Base-by-base conservation (phyloP, 2,329 filamentous ascomycete species). In the Fusarium musae region DNA sequence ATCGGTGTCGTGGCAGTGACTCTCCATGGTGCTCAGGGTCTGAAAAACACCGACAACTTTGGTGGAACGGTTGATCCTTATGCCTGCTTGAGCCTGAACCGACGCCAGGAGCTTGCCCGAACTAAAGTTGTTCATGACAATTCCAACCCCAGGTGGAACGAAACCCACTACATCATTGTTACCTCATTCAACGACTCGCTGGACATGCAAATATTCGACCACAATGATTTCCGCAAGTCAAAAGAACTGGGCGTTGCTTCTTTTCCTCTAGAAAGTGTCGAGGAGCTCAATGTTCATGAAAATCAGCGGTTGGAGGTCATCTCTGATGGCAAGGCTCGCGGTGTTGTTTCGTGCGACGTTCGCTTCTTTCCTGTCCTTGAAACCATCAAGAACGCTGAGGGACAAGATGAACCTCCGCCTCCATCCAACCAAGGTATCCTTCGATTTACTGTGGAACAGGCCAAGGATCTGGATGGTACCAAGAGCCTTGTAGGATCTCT, bases 41-140 rank as follows among this genome's bases (percentile, higher is more conserved):
- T 99, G 77, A 98, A 97, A 88, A 98, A 98, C 79, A 90, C 93
- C 5, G 96, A 98, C 85, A 96, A 95, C 79, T 97, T 99, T 82
- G 91, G 93, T 57, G 95, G 95, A 59, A 95, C 93, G 28, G 91
- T 95, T 32, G 96, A 99, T 83, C 96, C 97, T 11, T 99, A 98
- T 76, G 91, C 92, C 2, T 89, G 92, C 19, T 87, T 98, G 53
- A 96, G 94, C 12, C 87, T 99, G 79, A 98, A 97, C 83, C 91
- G 91, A 76, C 91, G 96, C 57, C 88, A 90, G 63, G 90, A 93
- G 65, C 89, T 99, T 57, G 96, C 93, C 42, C 92, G 93, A 78
- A 99, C 96, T 49, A 98, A 98, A 87, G 93, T 91, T 5, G 85
- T 98, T 70, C 89, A 92, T 69, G 94, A 98, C 79, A 96, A 93